These are phyloP conservation scores for Nemania serpens DNA, from an alignment of 2,329 filamentous ascomycete genomes.

Conservation along the genomic window DNA sequence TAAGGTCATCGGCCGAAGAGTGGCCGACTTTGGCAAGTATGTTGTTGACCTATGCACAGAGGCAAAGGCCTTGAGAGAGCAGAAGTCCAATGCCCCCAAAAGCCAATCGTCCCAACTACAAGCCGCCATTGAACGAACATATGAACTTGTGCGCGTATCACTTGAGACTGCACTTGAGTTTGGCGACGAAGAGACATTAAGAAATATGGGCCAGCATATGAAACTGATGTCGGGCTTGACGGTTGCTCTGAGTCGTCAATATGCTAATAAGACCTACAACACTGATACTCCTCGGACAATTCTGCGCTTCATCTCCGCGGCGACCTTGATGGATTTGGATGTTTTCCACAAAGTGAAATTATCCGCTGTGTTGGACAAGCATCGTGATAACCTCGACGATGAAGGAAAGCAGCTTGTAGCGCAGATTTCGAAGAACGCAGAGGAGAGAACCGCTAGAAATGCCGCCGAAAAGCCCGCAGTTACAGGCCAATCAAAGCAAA, in stretches of 20 bases:
- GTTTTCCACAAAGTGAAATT: slow-evolving; percentile 23
- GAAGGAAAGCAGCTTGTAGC: slow-evolving; percentile 35
- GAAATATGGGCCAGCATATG: slow-evolving; percentile 62
- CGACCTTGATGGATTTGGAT: slow-evolving; percentile 24
- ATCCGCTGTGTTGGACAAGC: slow-evolving; percentile 20
- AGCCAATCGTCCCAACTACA: slow-evolving; percentile 39
- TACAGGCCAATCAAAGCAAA: slow-evolving; percentile 15
- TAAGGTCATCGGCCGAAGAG: slow-evolving; percentile 43
- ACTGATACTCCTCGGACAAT: slow-evolving; percentile 59
- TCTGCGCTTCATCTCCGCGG: slow-evolving; percentile 62
- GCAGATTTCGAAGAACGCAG: slow-evolving; percentile 32
- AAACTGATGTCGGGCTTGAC: slow-evolving; percentile 61
- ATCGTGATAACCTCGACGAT: slow-evolving; percentile 23
- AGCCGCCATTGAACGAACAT: slow-evolving; percentile 49
- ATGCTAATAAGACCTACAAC: slow-evolving; percentile 57
- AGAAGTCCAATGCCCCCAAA: slow-evolving; percentile 41
- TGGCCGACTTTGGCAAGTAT: slow-evolving; percentile 53
- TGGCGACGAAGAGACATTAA: slow-evolving; percentile 60
- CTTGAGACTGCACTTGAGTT: slow-evolving; percentile 59
- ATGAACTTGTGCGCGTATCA: slow-evolving; percentile 55
- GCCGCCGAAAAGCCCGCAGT: slow-evolving; percentile 12
- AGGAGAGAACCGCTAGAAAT: slow-evolving; percentile 26
- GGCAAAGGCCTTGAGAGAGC: slow-evolving; percentile 34
- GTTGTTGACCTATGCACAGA: slow-evolving; percentile 39
- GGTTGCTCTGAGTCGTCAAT: slow-evolving; percentile 59